Evolutionary conservation across 176 grass and related monocot species (phyloP).

Genomic region (Secale cereale): DNA sequence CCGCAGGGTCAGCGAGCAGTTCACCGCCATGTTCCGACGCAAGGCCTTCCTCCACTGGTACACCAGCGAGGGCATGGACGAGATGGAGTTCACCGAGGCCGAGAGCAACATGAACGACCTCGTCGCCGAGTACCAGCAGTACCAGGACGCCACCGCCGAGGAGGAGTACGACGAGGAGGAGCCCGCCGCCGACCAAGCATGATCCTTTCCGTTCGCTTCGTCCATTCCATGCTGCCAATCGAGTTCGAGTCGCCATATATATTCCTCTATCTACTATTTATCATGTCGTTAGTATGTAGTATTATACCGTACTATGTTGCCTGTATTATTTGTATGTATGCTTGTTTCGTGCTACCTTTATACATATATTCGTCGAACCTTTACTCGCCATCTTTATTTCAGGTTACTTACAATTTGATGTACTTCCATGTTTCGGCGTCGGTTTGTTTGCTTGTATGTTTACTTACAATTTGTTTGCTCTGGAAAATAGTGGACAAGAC

Average conservation of each 20-base stretch:
- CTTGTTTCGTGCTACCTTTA: background rate
- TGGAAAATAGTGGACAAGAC: no score
- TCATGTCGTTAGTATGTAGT: background rate
- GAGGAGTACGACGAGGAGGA: conserved; percentile 52
- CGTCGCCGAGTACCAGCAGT: conserved; percentile 96
- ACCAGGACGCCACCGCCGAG: conserved; percentile 84
- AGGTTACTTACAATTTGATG: background rate
- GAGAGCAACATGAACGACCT: conserved; percentile 99
- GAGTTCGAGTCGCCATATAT: background rate
- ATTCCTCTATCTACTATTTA: background rate
- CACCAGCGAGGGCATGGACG: conserved; percentile 72
- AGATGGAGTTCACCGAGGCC: conserved; percentile 99
- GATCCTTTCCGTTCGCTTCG: background rate
- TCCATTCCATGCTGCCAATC: background rate
- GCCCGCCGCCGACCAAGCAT: conserved; percentile 24
- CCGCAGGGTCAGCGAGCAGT: conserved; percentile 82
- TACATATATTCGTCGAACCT: background rate
- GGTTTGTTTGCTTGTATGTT: no score
- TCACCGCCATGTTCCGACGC: conserved; percentile 85
- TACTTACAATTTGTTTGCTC: no score
- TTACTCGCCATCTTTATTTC: background rate
- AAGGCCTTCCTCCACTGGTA: conserved; percentile 96
- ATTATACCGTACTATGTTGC: background rate
- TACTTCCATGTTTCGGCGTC: no score
- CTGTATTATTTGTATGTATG: background rate